Conservation (phyloP, 169 alveolate genomes). For the Plasmodium knowlesi region DNA sequence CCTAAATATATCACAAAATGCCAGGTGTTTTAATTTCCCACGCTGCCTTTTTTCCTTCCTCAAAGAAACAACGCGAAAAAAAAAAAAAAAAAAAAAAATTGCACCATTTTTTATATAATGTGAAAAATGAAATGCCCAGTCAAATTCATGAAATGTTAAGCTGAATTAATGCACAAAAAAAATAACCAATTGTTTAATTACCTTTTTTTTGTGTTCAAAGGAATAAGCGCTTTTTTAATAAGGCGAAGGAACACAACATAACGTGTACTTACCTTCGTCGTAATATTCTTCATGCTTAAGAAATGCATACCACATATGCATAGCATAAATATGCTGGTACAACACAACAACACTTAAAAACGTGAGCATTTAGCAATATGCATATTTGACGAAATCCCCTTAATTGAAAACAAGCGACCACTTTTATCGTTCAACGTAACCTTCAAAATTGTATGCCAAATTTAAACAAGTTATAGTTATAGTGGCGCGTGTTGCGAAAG, state of each 20-base stretch:
- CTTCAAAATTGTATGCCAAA: slow-evolving; percentile 4
- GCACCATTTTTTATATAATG: background rate
- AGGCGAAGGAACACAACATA: background rate
- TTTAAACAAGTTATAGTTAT: background rate
- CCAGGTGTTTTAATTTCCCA: background rate
- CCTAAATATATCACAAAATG: background rate
- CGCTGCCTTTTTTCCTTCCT: background rate
- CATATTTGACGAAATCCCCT: background rate
- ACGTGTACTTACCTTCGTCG: background rate
- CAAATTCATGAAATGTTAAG: background rate
- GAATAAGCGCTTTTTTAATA: background rate
- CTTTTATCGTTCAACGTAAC: background rate
- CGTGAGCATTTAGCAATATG: background rate
- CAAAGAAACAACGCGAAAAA: background rate
- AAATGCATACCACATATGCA: background rate
- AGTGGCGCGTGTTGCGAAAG: background rate
- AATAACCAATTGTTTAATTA: background rate
- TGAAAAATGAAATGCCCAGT: background rate
- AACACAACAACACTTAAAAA: background rate
- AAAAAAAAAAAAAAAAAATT: background rate
- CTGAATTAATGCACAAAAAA: background rate
- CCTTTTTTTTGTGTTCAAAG: background rate
- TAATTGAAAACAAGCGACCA: background rate
- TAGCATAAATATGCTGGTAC: background rate
- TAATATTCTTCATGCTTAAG: background rate